Conservation (phyloP, 1,284 basidiomycete species). For the Bjerkandera adusta region DNA sequence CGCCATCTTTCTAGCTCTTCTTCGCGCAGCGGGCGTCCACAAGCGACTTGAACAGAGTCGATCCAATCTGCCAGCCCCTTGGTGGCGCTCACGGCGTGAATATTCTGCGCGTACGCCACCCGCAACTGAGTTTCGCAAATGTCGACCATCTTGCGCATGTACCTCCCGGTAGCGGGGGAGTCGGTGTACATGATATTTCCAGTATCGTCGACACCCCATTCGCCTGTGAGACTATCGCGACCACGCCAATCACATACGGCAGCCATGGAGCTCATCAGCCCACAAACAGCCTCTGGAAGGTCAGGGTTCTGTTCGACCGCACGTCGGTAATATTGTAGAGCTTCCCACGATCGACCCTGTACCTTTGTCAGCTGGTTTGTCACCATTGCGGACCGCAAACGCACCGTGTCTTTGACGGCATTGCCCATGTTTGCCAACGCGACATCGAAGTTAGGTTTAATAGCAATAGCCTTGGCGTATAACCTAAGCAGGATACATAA, state of each 20-base stretch:
- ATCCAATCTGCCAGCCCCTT: conserved; percentile 46
- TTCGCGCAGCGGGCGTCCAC: conserved; percentile 25
- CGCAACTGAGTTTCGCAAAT: conserved; percentile 48
- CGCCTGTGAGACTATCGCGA: conserved; percentile 32
- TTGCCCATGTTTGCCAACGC: conserved; percentile 64
- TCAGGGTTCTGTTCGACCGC: conserved; percentile 51
- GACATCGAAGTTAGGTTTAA: conserved; percentile 58
- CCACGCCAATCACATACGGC: conserved; percentile 59
- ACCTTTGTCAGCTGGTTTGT: conserved; percentile 9
- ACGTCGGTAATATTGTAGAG: conserved; percentile 52
- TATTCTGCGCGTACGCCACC: conserved; percentile 38
- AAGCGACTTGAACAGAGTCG: conserved; percentile 34
- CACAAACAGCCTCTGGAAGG: conserved; percentile 58
- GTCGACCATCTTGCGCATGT: conserved; percentile 46
- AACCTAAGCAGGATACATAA: conserved; percentile 28
- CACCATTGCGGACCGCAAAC: conserved; percentile 12
- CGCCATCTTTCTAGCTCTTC: conserved; percentile 38
- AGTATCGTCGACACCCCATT: conserved; percentile 21
- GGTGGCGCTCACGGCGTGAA: conserved; percentile 35
- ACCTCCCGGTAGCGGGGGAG: conserved; percentile 30
- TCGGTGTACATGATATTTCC: conserved; percentile 22
- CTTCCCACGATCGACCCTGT: conserved; percentile 49
- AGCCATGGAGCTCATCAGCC: conserved; percentile 49
- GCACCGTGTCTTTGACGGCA: conserved; percentile 50
- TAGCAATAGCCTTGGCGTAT: conserved; percentile 48